phyloP scores from a whole-genome alignment of 371 early-diverging fungal genomes.

The Rhizoclosmatium hyalinum region DNA sequence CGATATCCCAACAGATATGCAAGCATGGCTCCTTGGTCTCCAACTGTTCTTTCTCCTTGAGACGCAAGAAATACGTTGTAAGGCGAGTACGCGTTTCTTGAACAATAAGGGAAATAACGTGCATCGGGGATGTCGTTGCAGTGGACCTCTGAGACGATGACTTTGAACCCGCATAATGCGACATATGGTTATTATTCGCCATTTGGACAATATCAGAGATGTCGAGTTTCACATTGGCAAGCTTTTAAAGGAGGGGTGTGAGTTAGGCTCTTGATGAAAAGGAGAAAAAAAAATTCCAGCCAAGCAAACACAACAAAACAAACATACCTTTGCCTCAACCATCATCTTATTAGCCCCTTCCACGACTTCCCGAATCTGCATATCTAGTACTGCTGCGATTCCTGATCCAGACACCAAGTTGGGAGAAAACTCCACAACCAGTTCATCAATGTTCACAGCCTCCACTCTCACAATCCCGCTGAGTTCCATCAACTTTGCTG shows the following conservation, averaged over 20 bases:
- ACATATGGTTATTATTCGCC: slow-evolving; percentile 25
- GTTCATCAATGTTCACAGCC: slow-evolving; percentile 19
- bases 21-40: slow-evolving; percentile 8
- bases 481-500: slow-evolving; percentile 30
- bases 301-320: background rate
- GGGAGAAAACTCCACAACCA: slow-evolving; percentile 31
- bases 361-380: slow-evolving; percentile 11
- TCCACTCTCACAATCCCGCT: slow-evolving; percentile 32
- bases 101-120: slow-evolving; percentile 1
- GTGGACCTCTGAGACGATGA: background rate
- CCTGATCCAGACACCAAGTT: background rate
- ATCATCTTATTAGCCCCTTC: slow-evolving; percentile 1
- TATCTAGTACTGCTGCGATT: background rate
- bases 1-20: slow-evolving; percentile 29
- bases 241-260: slow-evolving; percentile 10
- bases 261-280: background rate
- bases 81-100: slow-evolving; percentile 15
- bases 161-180: no score
- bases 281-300: background rate
- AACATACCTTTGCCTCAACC: slow-evolving; percentile 38
- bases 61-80: background rate
- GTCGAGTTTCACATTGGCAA: slow-evolving; percentile 23
- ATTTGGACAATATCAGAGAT: slow-evolving; percentile 36
- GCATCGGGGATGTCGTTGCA: background rate
- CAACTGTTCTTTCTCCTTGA: slow-evolving; percentile 4